phyloP scores from a whole-genome alignment of 495 filamentous ascomycete genomes.

The Trypethelium eluteriae region DNA sequence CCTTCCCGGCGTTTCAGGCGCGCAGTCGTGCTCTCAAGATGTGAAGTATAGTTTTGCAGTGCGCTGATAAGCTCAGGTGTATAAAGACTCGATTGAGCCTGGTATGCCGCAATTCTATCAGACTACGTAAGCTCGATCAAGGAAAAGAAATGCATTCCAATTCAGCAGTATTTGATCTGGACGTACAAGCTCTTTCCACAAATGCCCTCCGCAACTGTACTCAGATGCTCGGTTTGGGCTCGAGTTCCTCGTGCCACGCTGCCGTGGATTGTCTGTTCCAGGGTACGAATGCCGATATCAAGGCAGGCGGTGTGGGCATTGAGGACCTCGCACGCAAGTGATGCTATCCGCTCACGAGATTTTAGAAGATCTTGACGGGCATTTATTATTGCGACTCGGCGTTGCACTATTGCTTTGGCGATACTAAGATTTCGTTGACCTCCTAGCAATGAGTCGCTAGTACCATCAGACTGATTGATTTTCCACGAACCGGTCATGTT shows the following conservation, averaged over 20 bases:
- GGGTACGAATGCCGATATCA: slow-evolving; percentile 28
- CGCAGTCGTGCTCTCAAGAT: slow-evolving; percentile 35
- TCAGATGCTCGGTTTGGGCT: slow-evolving; percentile 51
- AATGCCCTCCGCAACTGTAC: slow-evolving; percentile 49
- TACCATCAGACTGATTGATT: background rate
- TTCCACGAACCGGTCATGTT: background rate
- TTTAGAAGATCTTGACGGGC: slow-evolving; percentile 5
- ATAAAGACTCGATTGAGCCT: slow-evolving; percentile 35
- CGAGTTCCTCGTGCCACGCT: slow-evolving; percentile 49
- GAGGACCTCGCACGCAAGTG: slow-evolving; percentile 21
- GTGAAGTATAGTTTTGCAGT: slow-evolving; percentile 47
- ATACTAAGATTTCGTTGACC: background rate
- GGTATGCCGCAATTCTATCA: slow-evolving; percentile 26
- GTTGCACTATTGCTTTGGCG: background rate
- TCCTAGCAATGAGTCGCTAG: background rate
- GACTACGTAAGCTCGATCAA: slow-evolving; percentile 8
- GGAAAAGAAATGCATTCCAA: background rate
- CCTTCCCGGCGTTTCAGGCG: slow-evolving; percentile 21
- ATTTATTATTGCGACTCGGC: background rate
- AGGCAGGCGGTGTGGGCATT: slow-evolving; percentile 25
- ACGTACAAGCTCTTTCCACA: slow-evolving; percentile 36
- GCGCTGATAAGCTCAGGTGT: slow-evolving; percentile 51
- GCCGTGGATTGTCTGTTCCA: slow-evolving; percentile 61
- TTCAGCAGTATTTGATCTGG: slow-evolving; percentile 36
- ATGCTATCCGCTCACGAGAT: slow-evolving; percentile 14